Evolutionary conservation across 73 alveolate genomes (phyloP).

Genomic region (Paraurostyla sp.): DNA sequence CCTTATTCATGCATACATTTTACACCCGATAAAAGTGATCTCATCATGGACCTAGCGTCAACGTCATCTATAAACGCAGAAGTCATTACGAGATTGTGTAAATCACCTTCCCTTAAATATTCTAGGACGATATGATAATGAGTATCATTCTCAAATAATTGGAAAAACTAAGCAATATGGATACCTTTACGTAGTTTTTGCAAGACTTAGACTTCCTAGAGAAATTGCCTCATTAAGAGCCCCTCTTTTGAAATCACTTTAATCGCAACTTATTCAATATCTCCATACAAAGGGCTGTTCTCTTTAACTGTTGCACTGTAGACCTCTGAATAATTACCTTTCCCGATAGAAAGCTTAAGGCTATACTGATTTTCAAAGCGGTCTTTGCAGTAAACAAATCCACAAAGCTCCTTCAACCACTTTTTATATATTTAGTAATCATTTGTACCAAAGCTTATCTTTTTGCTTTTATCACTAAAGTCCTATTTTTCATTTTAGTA

Average conservation of each 20-base stretch:
- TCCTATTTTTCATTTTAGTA: too few relatives aligned
- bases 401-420: background rate
- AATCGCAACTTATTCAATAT: background rate
- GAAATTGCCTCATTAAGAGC: background rate
- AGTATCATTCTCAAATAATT: background rate
- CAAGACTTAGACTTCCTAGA: background rate
- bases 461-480: too few relatives aligned
- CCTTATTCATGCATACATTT: background rate
- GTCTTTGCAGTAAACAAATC: background rate
- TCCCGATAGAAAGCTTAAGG: background rate
- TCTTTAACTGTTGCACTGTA: background rate
- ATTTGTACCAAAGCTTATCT: too few relatives aligned
- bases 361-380: background rate
- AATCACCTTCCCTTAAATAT: constrained; percentile 16
- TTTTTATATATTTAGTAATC: background rate
- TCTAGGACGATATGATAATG: background rate
- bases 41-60: constrained; percentile 17
- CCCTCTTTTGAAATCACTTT: background rate
- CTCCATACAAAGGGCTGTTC: background rate
- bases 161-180: background rate
- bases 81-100: background rate
- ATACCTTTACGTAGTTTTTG: background rate
- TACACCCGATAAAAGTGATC: background rate
- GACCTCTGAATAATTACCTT: background rate
- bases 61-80: constrained; percentile 9